A percentile compares a stretch with the other conserved stretches of the same genome.
Evolutionary conservation across 768 basidiomycete genomes (phyloP).

Genomic region (Rhodotorula graminis): DNA sequence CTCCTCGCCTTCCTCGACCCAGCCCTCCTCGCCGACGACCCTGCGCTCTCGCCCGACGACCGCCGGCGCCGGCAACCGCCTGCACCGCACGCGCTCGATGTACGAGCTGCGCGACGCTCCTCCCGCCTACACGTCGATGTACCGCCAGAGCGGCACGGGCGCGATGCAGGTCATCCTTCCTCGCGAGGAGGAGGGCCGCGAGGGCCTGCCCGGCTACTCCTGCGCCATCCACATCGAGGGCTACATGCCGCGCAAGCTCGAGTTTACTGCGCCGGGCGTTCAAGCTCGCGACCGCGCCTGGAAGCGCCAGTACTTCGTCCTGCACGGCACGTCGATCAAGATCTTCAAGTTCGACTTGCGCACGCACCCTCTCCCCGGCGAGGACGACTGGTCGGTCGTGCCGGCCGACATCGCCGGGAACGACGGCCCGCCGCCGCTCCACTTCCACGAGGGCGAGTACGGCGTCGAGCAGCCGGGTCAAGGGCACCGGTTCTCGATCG

Average conservation of each 20-base stretch:
- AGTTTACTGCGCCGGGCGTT: constrained; percentile 76
- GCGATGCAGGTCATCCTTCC: constrained; percentile 45
- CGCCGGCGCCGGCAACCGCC: neutral
- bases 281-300: constrained; percentile 89
- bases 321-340: constrained; percentile 85
- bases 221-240: constrained; percentile 77
- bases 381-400: constrained; percentile 33
- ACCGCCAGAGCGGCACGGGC: constrained; percentile 45
- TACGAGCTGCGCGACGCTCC: constrained; percentile 47
- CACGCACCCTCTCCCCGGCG: constrained; percentile 37
- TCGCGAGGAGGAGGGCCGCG: constrained; percentile 69
- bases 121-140: constrained; percentile 45
- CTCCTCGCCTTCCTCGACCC: neutral
- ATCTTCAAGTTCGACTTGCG: constrained; percentile 54
- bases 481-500: constrained; percentile 18
- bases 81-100: constrained; percentile 48
- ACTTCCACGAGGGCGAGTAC: constrained; percentile 40
- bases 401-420: constrained; percentile 19
- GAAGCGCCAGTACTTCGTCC: constrained; percentile 77
- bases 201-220: constrained; percentile 72
- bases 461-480: neutral
- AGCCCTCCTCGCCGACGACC: constrained; percentile 6
- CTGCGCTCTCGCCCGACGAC: neutral
- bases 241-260: constrained; percentile 84
- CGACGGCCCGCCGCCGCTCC: constrained; percentile 31